Conservation (phyloP, 2,329 filamentous ascomycete genomes). For the Malbranchea zuffiana region DNA sequence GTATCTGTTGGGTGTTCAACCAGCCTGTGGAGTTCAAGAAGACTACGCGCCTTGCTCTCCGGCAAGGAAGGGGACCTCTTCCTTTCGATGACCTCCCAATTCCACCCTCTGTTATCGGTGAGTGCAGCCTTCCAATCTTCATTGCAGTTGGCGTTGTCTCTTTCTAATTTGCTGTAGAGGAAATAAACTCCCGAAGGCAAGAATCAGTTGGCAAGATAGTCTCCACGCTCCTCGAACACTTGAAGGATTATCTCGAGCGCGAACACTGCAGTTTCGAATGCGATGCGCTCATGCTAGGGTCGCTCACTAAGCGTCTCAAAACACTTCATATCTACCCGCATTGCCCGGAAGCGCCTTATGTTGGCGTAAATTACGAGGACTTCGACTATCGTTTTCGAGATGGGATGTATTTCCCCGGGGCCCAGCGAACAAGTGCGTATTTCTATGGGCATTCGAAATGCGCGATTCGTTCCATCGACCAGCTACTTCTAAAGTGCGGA, state of each 20-base stretch:
- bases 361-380: conserved; percentile 15
- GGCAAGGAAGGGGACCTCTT: conserved; percentile 11
- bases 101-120: conserved; percentile 13
- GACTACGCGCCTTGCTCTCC: conserved; percentile 13
- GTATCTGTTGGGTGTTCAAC: conserved; percentile 16
- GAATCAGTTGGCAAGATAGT: conserved; percentile 12
- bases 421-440: conserved; percentile 15
- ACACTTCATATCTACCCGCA: conserved; percentile 13
- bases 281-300: conserved; percentile 14
- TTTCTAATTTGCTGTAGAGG: too few species aligned
- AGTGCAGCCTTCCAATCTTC: conserved; percentile 2
- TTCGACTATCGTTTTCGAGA: conserved; percentile 14
- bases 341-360: conserved; percentile 13
- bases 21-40: conserved; percentile 13
- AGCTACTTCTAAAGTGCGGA: conserved; percentile 11
- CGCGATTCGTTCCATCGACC: conserved; percentile 15
- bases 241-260: conserved; percentile 14
- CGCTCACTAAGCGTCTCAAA: conserved; percentile 13
- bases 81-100: conserved; percentile 13
- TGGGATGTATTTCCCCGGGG: conserved; percentile 16
- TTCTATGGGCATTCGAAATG: conserved; percentile 16
- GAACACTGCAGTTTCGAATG: conserved; percentile 17
- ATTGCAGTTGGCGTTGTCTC: too few species aligned
- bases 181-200: conserved; percentile 12
- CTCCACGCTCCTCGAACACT: conserved; percentile 12